These are phyloP conservation scores for Diaporthe sp. DNA, from an alignment of 2,329 filamentous ascomycete species.

Conservation along the genomic window DNA sequence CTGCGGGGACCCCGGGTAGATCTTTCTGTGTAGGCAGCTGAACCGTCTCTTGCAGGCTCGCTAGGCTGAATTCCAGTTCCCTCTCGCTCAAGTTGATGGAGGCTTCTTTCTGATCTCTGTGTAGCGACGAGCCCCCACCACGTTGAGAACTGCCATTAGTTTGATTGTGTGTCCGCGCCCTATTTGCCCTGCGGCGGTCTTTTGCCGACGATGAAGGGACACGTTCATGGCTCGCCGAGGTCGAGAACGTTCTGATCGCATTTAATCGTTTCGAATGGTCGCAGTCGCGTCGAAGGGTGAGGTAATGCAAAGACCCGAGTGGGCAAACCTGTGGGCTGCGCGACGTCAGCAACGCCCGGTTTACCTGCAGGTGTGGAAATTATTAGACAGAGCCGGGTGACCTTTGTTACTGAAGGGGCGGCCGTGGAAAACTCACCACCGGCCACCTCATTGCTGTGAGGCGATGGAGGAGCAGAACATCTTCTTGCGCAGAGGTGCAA, in stretches of 20 bases:
- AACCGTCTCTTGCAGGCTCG: not conserved
- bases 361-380: not conserved
- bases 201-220: too few species aligned
- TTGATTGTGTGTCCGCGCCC: not conserved
- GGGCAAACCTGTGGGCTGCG: not conserved
- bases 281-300: too few species aligned
- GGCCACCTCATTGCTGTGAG: constrained; percentile 19
- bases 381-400: not conserved
- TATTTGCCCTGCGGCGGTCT: not conserved
- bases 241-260: not conserved
- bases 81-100: not conserved
- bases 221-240: not conserved
- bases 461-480: not conserved
- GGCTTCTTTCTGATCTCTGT: not conserved
- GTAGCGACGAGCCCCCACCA: not conserved
- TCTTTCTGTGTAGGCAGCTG: not conserved
- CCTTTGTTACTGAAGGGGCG: too few species aligned
- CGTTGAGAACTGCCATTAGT: not conserved
- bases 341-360: not conserved
- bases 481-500: not conserved
- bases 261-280: not conserved
- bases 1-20: not conserved
- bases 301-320: not conserved
- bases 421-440: not conserved
- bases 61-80: not conserved